Percentiles rank a stretch among this genome's conserved stretches.
Evolutionary conservation across 148 eudicot genomes (phyloP).

Genomic region (Agrostemma githago): DNA sequence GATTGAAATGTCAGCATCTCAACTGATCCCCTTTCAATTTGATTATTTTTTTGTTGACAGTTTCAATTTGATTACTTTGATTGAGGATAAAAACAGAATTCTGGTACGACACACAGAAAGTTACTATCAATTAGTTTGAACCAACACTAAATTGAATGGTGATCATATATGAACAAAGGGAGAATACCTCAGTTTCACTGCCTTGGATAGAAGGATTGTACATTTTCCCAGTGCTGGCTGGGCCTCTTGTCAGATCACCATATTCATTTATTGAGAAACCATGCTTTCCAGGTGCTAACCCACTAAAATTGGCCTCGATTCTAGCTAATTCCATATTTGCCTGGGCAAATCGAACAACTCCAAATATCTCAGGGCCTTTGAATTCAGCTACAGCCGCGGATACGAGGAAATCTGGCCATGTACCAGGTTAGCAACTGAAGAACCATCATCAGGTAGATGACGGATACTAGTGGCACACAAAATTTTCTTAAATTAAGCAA

Average conservation of each 20-base stretch:
- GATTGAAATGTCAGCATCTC: not conserved
- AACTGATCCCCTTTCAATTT: not conserved
- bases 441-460: not conserved
- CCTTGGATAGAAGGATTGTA: constrained; percentile 45
- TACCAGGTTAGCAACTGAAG: not conserved
- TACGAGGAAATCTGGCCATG: constrained; percentile 69
- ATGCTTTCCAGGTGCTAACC: constrained; percentile 83
- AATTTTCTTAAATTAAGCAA: too few relatives aligned
- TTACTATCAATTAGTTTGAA: not conserved
- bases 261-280: constrained; percentile 89
- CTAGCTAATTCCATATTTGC: constrained; percentile 88
- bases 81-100: not conserved
- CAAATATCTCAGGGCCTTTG: constrained; percentile 84
- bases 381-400: constrained; percentile 98
- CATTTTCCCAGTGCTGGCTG: constrained; percentile 84
- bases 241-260: constrained; percentile 87
- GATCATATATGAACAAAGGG: not conserved
- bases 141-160: not conserved
- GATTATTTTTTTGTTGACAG: not conserved
- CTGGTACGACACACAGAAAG: not conserved
- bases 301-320: constrained; percentile 85
- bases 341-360: constrained; percentile 89
- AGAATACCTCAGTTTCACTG: constrained; percentile 47
- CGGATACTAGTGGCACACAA: not conserved
- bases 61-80: not conserved